Conservation (phyloP, 768 basidiomycete genomes). For the Phanerochaete carnosa region DNA sequence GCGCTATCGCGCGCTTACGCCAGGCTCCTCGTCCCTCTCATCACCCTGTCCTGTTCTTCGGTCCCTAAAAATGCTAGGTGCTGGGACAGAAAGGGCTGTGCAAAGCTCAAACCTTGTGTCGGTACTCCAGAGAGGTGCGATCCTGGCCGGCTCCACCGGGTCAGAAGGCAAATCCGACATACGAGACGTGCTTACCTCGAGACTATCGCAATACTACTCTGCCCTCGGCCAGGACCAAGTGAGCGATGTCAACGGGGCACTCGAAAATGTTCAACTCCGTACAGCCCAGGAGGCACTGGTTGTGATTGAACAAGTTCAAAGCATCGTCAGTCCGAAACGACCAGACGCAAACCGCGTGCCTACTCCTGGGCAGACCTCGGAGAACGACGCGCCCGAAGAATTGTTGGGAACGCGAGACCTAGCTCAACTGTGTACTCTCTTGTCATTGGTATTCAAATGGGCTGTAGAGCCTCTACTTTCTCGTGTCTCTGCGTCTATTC, state of each 20-base stretch:
- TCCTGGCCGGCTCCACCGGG: constrained; percentile 16
- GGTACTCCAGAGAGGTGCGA: constrained; percentile 14
- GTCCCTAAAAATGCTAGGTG: no score
- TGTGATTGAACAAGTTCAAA: constrained; percentile 47
- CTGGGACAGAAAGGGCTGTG: neutral
- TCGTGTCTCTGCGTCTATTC: constrained; percentile 30
- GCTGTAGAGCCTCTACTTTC: constrained; percentile 53
- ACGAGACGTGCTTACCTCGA: constrained; percentile 16
- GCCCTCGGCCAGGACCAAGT: constrained; percentile 3
- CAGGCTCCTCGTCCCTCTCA: neutral
- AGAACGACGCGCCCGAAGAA: constrained; percentile 20
- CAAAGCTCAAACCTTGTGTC: constrained; percentile 4
- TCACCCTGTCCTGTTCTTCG: no score
- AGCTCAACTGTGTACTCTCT: constrained; percentile 53
- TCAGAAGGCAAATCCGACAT: constrained; percentile 17
- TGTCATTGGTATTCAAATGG: constrained; percentile 74
- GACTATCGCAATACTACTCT: constrained; percentile 17
- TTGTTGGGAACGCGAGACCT: constrained; percentile 68
- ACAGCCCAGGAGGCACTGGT: constrained; percentile 56
- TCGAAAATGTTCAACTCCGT: constrained; percentile 44
- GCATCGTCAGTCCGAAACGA: constrained; percentile 29
- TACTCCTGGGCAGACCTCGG: neutral
- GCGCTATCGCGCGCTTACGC: neutral
- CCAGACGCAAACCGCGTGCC: neutral
- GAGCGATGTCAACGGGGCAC: constrained; percentile 10